These are phyloP conservation scores for Strobilomyces dryophilus DNA, from an alignment of 768 basidiomycete genomes.

Conservation along the genomic window DNA sequence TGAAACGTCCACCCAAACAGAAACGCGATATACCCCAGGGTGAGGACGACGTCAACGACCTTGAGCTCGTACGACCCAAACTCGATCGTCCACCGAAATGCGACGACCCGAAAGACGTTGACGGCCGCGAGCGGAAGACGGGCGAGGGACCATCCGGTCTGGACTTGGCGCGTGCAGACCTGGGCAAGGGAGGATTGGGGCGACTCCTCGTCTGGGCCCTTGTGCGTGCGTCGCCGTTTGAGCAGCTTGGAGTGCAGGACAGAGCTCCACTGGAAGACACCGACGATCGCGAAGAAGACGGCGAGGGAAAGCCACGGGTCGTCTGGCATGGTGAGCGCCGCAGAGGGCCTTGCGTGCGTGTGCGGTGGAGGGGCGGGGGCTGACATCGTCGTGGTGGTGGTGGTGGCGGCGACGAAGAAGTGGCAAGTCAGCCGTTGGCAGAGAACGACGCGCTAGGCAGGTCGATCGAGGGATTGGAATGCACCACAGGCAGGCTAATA, in stretches of 20 bases:
- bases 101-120: conserved; percentile 44
- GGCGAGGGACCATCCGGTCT: conserved; percentile 36
- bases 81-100: conserved; percentile 46
- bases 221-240: not conserved
- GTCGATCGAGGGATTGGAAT: no score
- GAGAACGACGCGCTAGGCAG: not conserved
- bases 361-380: not conserved
- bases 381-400: not conserved
- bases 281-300: conserved; percentile 14
- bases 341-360: not conserved
- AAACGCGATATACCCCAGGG: conserved; percentile 41
- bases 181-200: not conserved
- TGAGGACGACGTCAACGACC: conserved; percentile 45
- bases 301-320: conserved; percentile 17
- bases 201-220: conserved; percentile 15
- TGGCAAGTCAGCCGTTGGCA: not conserved
- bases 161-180: not conserved
- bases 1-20: conserved; percentile 43
- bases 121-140: conserved; percentile 36
- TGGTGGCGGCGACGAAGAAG: no score
- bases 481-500: no score
- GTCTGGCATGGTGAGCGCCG: not conserved
- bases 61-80: conserved; percentile 38
- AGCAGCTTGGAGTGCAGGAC: conserved; percentile 19
- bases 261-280: conserved; percentile 26